Percentiles rank a stretch among this genome's conserved stretches.
These are phyloP conservation scores for Sarcodon sp. DNA, from an alignment of 768 basidiomycete genomes.

Conservation along the genomic window DNA sequence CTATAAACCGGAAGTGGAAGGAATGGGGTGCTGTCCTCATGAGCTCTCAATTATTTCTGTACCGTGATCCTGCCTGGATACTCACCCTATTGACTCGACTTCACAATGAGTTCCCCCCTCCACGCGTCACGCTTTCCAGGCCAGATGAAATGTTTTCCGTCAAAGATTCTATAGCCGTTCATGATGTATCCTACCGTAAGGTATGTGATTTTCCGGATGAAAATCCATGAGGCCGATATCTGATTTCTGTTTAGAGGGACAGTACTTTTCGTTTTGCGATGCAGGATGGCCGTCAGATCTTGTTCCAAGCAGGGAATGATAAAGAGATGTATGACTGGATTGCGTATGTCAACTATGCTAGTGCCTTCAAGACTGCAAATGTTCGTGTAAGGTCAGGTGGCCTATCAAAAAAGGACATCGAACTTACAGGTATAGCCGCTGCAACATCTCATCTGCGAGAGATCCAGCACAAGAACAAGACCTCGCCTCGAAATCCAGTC, in stretches of 20 bases:
- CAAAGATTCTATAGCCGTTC: slow-evolving; percentile 67
- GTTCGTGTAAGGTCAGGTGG: slow-evolving; percentile 68
- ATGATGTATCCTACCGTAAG: slow-evolving; percentile 66
- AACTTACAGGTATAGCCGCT: slow-evolving; percentile 75
- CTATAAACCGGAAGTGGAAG: slow-evolving; percentile 77
- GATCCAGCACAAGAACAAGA: slow-evolving; percentile 26
- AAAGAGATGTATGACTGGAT: slow-evolving; percentile 85
- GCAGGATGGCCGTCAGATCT: slow-evolving; percentile 66
- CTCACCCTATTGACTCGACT: slow-evolving; percentile 30
- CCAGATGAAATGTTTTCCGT: slow-evolving; percentile 83
- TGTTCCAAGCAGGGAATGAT: slow-evolving; percentile 62
- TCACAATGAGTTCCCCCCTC: slow-evolving; percentile 20
- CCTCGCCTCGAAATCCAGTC: slow-evolving; percentile 10
- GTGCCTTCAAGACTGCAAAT: slow-evolving; percentile 78
- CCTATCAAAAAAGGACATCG: slow-evolving; percentile 57
- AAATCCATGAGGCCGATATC: neutral
- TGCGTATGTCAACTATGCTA: slow-evolving; percentile 84
- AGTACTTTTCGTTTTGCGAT: slow-evolving; percentile 71
- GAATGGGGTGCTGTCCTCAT: slow-evolving; percentile 78
- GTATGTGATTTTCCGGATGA: slow-evolving; percentile 25
- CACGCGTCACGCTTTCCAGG: slow-evolving; percentile 35
- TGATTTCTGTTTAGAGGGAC: slow-evolving; percentile 3
- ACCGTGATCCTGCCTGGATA: slow-evolving; percentile 59
- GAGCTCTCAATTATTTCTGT: slow-evolving; percentile 83
- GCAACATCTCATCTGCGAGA: slow-evolving; percentile 76